Conservation (phyloP, 257 asterid species). For the Solanum piurae region DNA sequence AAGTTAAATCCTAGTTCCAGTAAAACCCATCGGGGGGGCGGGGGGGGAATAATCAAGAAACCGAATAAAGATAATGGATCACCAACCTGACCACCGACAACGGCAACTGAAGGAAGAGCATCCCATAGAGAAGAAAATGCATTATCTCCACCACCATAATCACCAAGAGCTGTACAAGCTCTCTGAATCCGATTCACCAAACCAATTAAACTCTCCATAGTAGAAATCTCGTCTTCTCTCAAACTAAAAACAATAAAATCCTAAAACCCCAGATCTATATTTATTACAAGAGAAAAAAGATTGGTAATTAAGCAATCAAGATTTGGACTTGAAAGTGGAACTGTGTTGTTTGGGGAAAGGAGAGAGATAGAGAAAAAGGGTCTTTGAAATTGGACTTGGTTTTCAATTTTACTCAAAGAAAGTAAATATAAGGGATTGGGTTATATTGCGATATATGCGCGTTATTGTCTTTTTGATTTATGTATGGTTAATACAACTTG, state of each 20-base stretch:
- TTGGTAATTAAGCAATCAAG: not conserved
- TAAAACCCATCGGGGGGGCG: not conserved
- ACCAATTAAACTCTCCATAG: slow-evolving; percentile 91
- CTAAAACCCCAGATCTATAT: not conserved
- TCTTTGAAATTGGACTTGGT: not conserved
- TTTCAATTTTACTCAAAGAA: not conserved
- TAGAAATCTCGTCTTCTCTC: slow-evolving; percentile 5
- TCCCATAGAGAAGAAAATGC: slow-evolving; percentile 93
- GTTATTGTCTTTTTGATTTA: not conserved
- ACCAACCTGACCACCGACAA: slow-evolving; percentile 87
- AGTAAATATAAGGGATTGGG: not conserved
- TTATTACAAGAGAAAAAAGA: not conserved
- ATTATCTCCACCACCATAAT: slow-evolving; percentile 74
- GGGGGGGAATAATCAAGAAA: not conserved
- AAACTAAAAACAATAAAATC: not conserved
- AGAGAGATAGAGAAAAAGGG: not conserved
- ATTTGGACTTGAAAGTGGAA: not conserved
- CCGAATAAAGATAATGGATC: not conserved
- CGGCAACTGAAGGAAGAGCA: slow-evolving; percentile 95
- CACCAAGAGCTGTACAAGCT: slow-evolving; percentile 89
- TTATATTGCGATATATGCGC: not conserved
- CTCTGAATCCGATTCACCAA: slow-evolving; percentile 81
- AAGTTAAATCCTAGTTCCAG: not conserved
- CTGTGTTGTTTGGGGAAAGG: not conserved
- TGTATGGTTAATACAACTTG: not conserved